Evolutionary conservation across 2,329 filamentous ascomycete species (phyloP).

Genomic region (Blumeria hordei): DNA sequence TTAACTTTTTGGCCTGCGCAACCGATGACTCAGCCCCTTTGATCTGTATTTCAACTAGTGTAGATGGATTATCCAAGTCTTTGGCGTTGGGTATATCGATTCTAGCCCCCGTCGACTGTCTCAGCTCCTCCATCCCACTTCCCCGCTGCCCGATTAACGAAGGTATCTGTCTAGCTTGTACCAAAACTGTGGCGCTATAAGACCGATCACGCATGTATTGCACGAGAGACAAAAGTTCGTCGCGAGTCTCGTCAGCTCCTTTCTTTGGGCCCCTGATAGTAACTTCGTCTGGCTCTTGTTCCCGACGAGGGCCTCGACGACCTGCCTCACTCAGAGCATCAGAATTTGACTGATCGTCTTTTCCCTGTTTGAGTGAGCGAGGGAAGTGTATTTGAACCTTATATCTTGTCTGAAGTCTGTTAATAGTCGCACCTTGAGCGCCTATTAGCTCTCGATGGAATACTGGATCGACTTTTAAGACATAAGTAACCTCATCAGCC

Average conservation of each 20-base stretch:
- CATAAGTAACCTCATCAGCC: constrained; percentile 73
- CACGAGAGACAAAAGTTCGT: constrained; percentile 70
- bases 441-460: constrained; percentile 91
- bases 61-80: constrained; percentile 39
- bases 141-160: constrained; percentile 81
- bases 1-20: constrained; percentile 68
- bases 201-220: constrained; percentile 84
- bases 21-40: constrained; percentile 86
- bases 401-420: constrained; percentile 78
- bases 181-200: constrained; percentile 51
- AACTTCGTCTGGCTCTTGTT: constrained; percentile 72
- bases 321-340: constrained; percentile 46
- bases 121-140: constrained; percentile 71
- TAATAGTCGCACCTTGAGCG: constrained; percentile 65
- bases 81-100: constrained; percentile 75
- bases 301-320: constrained; percentile 32
- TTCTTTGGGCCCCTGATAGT: constrained; percentile 76
- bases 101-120: constrained; percentile 60
- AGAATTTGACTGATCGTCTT: constrained; percentile 45
- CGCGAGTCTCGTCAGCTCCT: constrained; percentile 74
- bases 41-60: constrained; percentile 64
- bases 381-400: constrained; percentile 93
- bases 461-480: constrained; percentile 75
- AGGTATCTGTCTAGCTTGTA: constrained; percentile 82
- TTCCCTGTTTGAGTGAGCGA: constrained; percentile 32